Base-by-base conservation (phyloP, 805 yeast genomes). In the Saturnispora hagleri region DNA sequence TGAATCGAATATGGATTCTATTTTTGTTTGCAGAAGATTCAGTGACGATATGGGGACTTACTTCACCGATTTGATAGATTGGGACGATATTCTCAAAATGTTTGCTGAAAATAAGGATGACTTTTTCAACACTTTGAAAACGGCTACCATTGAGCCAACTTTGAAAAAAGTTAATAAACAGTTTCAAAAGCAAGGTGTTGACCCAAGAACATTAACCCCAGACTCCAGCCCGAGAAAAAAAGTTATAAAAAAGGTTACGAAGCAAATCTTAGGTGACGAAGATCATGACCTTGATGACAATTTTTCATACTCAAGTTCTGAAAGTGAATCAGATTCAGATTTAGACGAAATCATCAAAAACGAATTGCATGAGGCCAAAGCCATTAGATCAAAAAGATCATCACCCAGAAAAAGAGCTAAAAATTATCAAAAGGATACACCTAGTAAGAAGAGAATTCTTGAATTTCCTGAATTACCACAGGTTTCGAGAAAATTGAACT, bases 11-110 rank as follows among this genome's bases (percentile, higher is more conserved):
- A 33, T 57, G 3, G 62, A 62, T 18, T 27, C 47, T 15, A 63
- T 69, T 3, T 76, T 64, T 51, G 55, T 73, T 26, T 75, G 79
- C 55, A 60, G 72, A 44, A 61, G 75, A 52, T 74, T 73, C n/a
- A 60, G 73, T 50, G 75, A 73, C 55, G 61, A 66, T 12, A 58
- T 58, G 6, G 70, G 68, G 1, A 68, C 63, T 5, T 57, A 55
- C 41, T 60, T 74, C 51, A 63, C 76, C 1, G 67, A 66, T 26
- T 54, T 43, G 9, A 64, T 76, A 47, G 76, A 76, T 48, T 77
- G 69, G 67, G 61, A 66, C 38, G 70, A 63, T 10, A 60, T 71
- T 51, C 46, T 50, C 20, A 53, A 55, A 5, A 43, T 62, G 6
- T 63, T 70, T 41, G 43, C 51, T 5, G 55, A 53, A 7, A 64